Evolutionary conservation across 1,139 yeast species (phyloP).

Genomic region (Lodderomyces jiufengensis): DNA sequence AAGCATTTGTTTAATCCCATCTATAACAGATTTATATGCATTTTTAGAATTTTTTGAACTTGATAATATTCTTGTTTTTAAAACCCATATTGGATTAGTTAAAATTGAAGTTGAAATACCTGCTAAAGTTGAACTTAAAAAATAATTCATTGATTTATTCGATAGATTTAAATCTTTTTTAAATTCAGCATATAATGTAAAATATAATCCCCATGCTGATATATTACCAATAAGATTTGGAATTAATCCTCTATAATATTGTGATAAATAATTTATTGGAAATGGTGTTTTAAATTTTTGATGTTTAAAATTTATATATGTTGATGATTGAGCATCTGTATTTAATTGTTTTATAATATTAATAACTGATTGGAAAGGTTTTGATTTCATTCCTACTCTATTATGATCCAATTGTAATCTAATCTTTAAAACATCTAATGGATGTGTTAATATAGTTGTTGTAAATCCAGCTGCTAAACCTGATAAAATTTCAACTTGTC

Average conservation of each 20-base stretch:
- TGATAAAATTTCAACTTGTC: slow-evolving; percentile 52
- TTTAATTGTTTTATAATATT: slow-evolving; percentile 20
- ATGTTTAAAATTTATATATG: too few relatives aligned
- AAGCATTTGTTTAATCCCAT: slow-evolving; percentile 53
- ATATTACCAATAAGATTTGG: slow-evolving; percentile 84
- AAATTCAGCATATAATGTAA: slow-evolving; percentile 63
- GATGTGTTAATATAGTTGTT: slow-evolving; percentile 82
- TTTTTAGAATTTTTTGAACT: slow-evolving; percentile 42
- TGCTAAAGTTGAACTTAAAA: slow-evolving; percentile 46
- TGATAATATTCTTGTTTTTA: slow-evolving; percentile 82
- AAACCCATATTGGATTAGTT: slow-evolving; percentile 92
- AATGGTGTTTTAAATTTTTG: neutral
- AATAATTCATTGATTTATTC: slow-evolving; percentile 27
- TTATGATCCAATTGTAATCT: slow-evolving; percentile 54
- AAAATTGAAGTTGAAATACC: slow-evolving; percentile 71
- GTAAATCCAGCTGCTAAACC: slow-evolving; percentile 82
- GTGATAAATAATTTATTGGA: slow-evolving; percentile 11
- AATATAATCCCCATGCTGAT: slow-evolving; percentile 85
- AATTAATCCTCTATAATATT: slow-evolving; percentile 68
- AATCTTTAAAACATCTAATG: slow-evolving; percentile 80
- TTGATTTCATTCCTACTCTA: neutral
- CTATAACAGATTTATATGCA: slow-evolving; percentile 55
- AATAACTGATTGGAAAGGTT: slow-evolving; percentile 12
- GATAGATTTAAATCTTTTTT: slow-evolving; percentile 28
- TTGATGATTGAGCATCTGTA: slow-evolving; percentile 11